phyloP scores from a whole-genome alignment of 371 early-diverging fungal genomes.

The Lichtheimia ramosa region DNA sequence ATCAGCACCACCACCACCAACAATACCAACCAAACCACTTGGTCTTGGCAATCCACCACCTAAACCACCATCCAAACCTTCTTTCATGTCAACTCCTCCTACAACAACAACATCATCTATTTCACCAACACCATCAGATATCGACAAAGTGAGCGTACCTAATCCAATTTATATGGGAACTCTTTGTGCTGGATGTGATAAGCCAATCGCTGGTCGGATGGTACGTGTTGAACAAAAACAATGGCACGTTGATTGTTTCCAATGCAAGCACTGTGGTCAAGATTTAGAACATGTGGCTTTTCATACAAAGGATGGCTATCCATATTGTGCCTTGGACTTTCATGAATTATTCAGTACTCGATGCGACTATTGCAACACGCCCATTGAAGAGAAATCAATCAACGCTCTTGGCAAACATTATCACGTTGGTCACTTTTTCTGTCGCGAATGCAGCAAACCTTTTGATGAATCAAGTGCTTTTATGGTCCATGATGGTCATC shows the following conservation, averaged over 20 bases:
- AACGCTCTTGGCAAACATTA: slow-evolving; percentile 69
- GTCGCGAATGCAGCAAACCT: slow-evolving; percentile 71
- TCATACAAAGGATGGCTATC: slow-evolving; percentile 61
- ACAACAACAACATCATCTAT: neutral
- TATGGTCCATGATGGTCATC: slow-evolving; percentile 70
- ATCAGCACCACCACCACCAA: neutral
- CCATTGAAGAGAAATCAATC: slow-evolving; percentile 66
- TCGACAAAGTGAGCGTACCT: slow-evolving; percentile 15
- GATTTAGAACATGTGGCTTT: slow-evolving; percentile 63
- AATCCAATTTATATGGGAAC: slow-evolving; percentile 21
- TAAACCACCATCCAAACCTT: slow-evolving; percentile 1
- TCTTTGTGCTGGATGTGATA: slow-evolving; percentile 54
- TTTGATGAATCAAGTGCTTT: slow-evolving; percentile 58
- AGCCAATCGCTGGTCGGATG: slow-evolving; percentile 51
- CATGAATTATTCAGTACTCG: slow-evolving; percentile 67
- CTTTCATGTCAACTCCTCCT: neutral
- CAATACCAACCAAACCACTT: slow-evolving; percentile 4
- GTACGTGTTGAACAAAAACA: slow-evolving; percentile 65
- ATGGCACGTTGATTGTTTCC: slow-evolving; percentile 77
- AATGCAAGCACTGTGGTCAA: slow-evolving; percentile 65
- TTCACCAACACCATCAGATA: neutral
- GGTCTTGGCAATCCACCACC: slow-evolving; percentile 8
- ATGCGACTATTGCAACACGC: slow-evolving; percentile 66
- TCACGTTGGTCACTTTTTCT: slow-evolving; percentile 79
- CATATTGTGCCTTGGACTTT: slow-evolving; percentile 65